Conservation (phyloP, 1,284 basidiomycete species). For the Sporisorium exsertum region DNA sequence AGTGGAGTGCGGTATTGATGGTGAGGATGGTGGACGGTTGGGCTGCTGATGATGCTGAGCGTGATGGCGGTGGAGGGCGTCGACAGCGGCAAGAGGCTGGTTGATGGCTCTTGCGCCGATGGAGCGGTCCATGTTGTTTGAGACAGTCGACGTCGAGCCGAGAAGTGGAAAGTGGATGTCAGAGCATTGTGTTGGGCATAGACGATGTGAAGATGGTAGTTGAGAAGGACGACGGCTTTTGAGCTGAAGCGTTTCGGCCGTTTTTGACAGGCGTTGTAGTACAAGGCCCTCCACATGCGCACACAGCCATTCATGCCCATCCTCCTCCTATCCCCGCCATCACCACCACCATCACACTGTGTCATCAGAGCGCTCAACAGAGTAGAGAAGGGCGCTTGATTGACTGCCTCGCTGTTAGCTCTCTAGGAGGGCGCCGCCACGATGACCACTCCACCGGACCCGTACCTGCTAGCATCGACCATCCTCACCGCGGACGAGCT, state of each 20-base stretch:
- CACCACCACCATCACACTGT: not conserved
- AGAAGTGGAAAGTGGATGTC: not conserved
- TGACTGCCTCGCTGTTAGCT: not conserved
- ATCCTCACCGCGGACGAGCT: conserved; percentile 46
- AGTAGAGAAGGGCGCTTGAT: too few relatives aligned
- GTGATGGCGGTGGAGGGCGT: conserved; percentile 36
- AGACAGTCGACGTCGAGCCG: not conserved
- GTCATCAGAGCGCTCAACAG: not conserved
- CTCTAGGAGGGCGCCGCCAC: not conserved
- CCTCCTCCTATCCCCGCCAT: not conserved
- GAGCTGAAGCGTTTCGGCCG: too few relatives aligned
- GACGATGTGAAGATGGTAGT: not conserved
- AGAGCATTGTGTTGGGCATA: not conserved
- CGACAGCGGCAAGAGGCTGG: conserved; percentile 27
- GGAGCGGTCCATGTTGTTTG: conserved; percentile 17
- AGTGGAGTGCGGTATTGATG: not conserved
- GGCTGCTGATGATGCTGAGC: conserved; percentile 4
- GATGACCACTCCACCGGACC: conserved; percentile 33
- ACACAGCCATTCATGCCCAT: not conserved
- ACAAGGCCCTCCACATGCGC: not conserved
- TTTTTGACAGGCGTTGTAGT: not conserved
- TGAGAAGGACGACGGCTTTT: not conserved
- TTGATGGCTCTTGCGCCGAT: conserved; percentile 9
- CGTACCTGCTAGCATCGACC: conserved; percentile 47
- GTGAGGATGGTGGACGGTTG: conserved; percentile 6